These are phyloP conservation scores for Aspergillus clavatus DNA, from an alignment of 2,329 filamentous ascomycete genomes.

Conservation along the genomic window DNA sequence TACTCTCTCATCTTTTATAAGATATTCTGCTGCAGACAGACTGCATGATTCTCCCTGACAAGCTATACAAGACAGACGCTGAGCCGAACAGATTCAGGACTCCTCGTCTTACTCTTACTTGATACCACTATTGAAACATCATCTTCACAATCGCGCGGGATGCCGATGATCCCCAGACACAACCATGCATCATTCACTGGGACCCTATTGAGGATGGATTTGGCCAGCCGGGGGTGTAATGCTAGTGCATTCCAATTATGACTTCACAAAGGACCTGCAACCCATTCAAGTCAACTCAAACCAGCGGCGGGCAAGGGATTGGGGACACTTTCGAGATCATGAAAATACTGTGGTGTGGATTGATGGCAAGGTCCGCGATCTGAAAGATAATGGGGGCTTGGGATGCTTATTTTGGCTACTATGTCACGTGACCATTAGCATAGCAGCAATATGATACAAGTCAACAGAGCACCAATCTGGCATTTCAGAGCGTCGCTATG, in stretches of 20 bases:
- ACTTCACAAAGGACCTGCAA: background rate
- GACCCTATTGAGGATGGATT: constrained; percentile 3
- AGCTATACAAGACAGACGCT: background rate
- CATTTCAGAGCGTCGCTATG: too few species aligned
- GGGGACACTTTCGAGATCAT: constrained; percentile 2
- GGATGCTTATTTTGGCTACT: too few species aligned
- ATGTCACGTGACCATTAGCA: too few species aligned
- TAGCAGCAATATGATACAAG: too few species aligned
- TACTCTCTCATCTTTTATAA: background rate
- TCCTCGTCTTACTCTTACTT: background rate
- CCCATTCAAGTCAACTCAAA: background rate
- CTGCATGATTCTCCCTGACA: background rate
- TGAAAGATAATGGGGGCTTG: background rate
- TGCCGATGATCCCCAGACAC: constrained; percentile 2
- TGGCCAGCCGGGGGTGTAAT: background rate
- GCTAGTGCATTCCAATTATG: background rate
- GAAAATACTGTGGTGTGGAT: constrained; percentile 2
- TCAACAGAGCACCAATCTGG: too few species aligned
- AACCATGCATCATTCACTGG: constrained; percentile 5
- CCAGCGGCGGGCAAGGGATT: background rate
- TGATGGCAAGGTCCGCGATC: background rate
- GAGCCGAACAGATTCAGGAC: background rate
- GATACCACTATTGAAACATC: background rate
- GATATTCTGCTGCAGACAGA: background rate
- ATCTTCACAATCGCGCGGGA: constrained; percentile 2